Evolutionary conservation across 2,329 filamentous ascomycete species (phyloP).

Genomic region (Fusarium coicis): DNA sequence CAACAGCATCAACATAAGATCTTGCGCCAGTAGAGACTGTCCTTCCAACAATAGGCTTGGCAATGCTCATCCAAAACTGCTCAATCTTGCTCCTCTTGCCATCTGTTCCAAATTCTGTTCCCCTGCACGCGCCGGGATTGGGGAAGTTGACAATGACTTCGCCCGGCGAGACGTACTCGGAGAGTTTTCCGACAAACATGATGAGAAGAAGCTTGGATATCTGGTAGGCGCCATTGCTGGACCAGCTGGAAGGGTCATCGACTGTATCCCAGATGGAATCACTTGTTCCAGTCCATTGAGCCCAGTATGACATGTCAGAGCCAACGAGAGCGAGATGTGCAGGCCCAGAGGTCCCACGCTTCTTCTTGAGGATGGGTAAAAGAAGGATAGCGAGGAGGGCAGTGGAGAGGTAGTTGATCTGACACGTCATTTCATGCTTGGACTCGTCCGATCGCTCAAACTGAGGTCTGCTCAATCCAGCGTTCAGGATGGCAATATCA

Average conservation of each 20-base stretch:
- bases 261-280: slow-evolving; percentile 35
- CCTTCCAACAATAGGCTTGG: slow-evolving; percentile 21
- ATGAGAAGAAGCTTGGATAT: slow-evolving; percentile 50
- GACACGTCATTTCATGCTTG: slow-evolving; percentile 55
- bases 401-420: slow-evolving; percentile 54
- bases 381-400: slow-evolving; percentile 48
- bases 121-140: slow-evolving; percentile 57
- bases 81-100: slow-evolving; percentile 25
- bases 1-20: slow-evolving; percentile 40
- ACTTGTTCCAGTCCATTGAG: slow-evolving; percentile 36
- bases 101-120: slow-evolving; percentile 55
- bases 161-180: slow-evolving; percentile 50
- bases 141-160: slow-evolving; percentile 59
- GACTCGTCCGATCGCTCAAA: slow-evolving; percentile 44
- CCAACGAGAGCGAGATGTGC: slow-evolving; percentile 46
- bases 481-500: slow-evolving; percentile 60
- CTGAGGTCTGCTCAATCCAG: slow-evolving; percentile 48
- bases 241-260: slow-evolving; percentile 34
- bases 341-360: slow-evolving; percentile 26
- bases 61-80: slow-evolving; percentile 18
- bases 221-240: slow-evolving; percentile 23
- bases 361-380: slow-evolving; percentile 47
- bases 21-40: slow-evolving; percentile 29
- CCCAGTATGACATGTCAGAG: slow-evolving; percentile 47
- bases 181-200: slow-evolving; percentile 52